phyloP scores from a whole-genome alignment of 2,329 filamentous ascomycete genomes.

The Penicillium sp. region DNA sequence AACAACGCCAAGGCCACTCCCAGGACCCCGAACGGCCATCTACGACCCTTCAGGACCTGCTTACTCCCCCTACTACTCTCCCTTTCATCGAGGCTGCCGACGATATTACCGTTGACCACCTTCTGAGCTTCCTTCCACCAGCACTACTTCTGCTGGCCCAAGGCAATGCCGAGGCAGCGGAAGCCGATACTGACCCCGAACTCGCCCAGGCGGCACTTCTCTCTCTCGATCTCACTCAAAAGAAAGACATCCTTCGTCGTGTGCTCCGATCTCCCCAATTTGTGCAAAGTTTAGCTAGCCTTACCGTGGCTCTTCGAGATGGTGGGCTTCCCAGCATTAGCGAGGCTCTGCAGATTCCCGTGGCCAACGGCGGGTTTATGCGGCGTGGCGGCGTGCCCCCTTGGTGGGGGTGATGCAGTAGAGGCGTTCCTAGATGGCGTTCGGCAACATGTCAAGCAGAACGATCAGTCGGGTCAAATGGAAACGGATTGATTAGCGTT shows the following conservation, averaged over 20 bases:
- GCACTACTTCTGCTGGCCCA: conserved; percentile 76
- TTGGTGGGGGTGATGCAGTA: conserved; percentile 86
- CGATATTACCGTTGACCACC: conserved; percentile 66
- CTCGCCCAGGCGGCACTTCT: conserved; percentile 73
- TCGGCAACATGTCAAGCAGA: conserved; percentile 71
- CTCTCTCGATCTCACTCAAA: conserved; percentile 73
- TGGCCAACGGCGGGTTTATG: conserved; percentile 83
- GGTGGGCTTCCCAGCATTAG: conserved; percentile 88
- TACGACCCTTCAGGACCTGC: conserved; percentile 82
- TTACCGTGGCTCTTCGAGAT: conserved; percentile 86
- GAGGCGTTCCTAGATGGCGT: conserved; percentile 90
- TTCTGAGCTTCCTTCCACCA: conserved; percentile 78
- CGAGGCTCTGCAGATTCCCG: conserved; percentile 77
- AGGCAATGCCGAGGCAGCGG: conserved; percentile 63
- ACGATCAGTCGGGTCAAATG: conserved; percentile 45
- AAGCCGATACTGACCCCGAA: conserved; percentile 68
- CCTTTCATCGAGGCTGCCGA: conserved; percentile 73
- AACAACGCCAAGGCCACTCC: conserved; percentile 49
- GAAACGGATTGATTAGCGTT: conserved; percentile 44
- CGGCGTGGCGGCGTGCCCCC: conserved; percentile 77
- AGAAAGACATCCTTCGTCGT: conserved; percentile 76
- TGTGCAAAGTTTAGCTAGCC: conserved; percentile 77
- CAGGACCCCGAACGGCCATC: conserved; percentile 66
- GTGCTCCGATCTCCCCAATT: conserved; percentile 91
- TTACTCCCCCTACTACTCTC: conserved; percentile 76